Conservation (phyloP, 2,329 filamentous ascomycete species). For the Trichoderma gracile region DNA sequence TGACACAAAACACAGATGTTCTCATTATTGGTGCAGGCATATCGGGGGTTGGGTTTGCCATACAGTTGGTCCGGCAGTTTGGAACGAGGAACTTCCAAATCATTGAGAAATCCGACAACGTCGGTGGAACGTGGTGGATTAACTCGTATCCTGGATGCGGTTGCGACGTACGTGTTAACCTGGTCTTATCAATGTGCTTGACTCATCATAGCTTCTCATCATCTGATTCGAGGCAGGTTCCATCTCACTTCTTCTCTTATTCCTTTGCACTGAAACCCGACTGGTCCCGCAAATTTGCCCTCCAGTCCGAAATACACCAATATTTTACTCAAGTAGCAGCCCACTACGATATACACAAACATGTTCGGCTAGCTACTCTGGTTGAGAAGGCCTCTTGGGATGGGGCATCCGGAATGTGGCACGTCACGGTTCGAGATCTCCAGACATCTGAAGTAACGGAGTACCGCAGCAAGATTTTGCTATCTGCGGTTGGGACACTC, state of each 20-base stretch:
- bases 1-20: conserved; percentile 30
- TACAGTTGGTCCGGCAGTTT: conserved; percentile 31
- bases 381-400: conserved; percentile 34
- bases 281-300: conserved; percentile 33
- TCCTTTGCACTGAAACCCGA: conserved; percentile 35
- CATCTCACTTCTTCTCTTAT: conserved; percentile 36
- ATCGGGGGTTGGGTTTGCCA: conserved; percentile 33
- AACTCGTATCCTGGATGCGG: conserved; percentile 36
- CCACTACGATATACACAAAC: conserved; percentile 29
- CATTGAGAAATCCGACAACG: conserved; percentile 30
- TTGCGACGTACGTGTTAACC: conserved; percentile 30
- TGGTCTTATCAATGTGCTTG: too few relatives aligned
- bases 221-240: conserved; percentile 26
- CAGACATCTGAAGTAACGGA: conserved; percentile 13
- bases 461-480: conserved; percentile 27
- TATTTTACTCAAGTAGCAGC: conserved; percentile 31
- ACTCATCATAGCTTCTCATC: neutral
- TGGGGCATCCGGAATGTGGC: conserved; percentile 29
- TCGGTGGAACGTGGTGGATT: conserved; percentile 34
- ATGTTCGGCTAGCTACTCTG: conserved; percentile 28
- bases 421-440: conserved; percentile 26
- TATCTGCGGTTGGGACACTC: conserved; percentile 34
- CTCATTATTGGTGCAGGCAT: conserved; percentile 36
- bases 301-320: conserved; percentile 33
- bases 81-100: conserved; percentile 31